Conservation (phyloP, 2,329 filamentous ascomycete genomes). For the Colletotrichum sp. region DNA sequence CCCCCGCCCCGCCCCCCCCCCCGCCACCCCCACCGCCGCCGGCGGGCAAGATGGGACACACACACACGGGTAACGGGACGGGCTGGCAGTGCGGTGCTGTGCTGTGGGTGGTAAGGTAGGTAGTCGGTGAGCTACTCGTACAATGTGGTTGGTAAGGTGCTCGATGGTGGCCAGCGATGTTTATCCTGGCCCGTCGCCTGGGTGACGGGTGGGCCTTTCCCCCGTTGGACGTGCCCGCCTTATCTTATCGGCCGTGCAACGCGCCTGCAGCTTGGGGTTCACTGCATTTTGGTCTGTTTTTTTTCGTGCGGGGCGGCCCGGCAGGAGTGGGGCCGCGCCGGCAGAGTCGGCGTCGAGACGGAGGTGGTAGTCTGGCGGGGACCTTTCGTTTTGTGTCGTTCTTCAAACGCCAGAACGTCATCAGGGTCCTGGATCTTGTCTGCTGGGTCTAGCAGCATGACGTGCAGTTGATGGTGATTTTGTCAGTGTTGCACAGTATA, state of each 20-base stretch:
- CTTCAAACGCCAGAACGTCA: background rate
- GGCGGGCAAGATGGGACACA: background rate
- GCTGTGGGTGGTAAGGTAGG: background rate
- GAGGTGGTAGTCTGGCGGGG: background rate
- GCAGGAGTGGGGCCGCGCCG: background rate
- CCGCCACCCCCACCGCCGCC: too few species aligned
- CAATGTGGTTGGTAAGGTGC: background rate
- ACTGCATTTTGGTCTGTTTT: background rate
- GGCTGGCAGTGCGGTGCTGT: background rate
- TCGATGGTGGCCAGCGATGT: background rate
- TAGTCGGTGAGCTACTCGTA: constrained; percentile 12
- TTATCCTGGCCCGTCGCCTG: constrained; percentile 15
- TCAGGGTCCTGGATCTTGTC: background rate
- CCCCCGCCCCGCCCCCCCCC: too few species aligned
- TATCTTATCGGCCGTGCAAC: constrained; percentile 15
- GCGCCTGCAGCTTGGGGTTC: constrained; percentile 5
- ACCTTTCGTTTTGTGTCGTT: background rate
- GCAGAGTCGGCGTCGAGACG: background rate
- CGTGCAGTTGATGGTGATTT: background rate
- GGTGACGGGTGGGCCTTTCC: constrained; percentile 6
- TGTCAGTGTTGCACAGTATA: background rate
- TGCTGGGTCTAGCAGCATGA: background rate
- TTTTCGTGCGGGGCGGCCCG: constrained; percentile 10
- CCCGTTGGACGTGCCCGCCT: background rate
- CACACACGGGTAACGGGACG: background rate